phyloP scores from a whole-genome alignment of 1,284 basidiomycete genomes.

The Grifola frondosa region DNA sequence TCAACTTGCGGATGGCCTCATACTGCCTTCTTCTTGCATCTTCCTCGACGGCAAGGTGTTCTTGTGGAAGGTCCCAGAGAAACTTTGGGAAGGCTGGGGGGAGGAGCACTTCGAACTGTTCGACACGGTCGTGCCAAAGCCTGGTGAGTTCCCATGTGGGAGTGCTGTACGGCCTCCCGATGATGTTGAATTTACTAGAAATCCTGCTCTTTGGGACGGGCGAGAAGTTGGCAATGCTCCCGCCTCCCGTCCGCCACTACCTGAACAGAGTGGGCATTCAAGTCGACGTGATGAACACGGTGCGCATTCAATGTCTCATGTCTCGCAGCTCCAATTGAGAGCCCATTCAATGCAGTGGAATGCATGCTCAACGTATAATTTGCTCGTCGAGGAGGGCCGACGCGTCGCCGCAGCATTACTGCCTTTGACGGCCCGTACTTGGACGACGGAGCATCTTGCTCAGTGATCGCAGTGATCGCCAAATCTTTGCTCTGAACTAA shows the following conservation, averaged over 20 bases:
- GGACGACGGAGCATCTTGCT: too few relatives aligned
- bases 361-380: constrained; percentile 92
- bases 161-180: not conserved
- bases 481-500: too few relatives aligned
- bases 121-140: constrained; percentile 79
- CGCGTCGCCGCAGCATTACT: constrained; percentile 88
- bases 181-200: constrained; percentile 49
- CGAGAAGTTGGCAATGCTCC: constrained; percentile 67
- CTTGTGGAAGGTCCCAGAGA: constrained; percentile 83
- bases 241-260: constrained; percentile 66
- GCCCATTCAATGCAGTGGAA: constrained; percentile 59
- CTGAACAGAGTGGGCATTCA: constrained; percentile 83
- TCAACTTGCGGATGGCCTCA: constrained; percentile 70
- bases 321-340: not conserved
- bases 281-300: constrained; percentile 93
- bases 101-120: constrained; percentile 78
- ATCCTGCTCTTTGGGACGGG: constrained; percentile 92
- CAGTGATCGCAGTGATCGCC: too few relatives aligned
- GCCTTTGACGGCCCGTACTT: constrained; percentile 53
- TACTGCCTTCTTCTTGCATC: constrained; percentile 76
- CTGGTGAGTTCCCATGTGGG: too few relatives aligned
- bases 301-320: constrained; percentile 41
- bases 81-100: constrained; percentile 65
- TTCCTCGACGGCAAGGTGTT: constrained; percentile 87
- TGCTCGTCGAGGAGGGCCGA: constrained; percentile 89